phyloP scores from a whole-genome alignment of 2,329 filamentous ascomycete species.

The Dactylonectria estremocensis region DNA sequence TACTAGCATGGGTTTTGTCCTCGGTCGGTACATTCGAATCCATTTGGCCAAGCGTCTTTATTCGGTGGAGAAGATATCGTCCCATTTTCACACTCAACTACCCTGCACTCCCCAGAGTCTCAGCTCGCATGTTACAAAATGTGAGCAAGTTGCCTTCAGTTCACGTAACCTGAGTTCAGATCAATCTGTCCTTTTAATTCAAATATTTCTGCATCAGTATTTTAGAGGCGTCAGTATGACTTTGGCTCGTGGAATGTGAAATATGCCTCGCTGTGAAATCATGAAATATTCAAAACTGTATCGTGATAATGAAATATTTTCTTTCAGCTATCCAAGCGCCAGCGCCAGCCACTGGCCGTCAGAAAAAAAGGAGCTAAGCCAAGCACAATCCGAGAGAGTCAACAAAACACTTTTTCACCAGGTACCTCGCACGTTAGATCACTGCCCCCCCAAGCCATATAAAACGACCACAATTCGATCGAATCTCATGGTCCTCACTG shows the following conservation, averaged over 20 bases:
- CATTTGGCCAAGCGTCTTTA: slow-evolving; percentile 30
- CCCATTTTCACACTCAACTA: slow-evolving; percentile 13
- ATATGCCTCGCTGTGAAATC: no score
- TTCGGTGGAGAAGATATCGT: slow-evolving; percentile 18
- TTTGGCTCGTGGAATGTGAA: neutral
- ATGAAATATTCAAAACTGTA: no score
- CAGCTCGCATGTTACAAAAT: neutral
- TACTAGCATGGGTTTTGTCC: neutral
- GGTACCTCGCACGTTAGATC: no score
- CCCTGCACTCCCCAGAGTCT: slow-evolving; percentile 8
- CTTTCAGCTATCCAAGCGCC: no score
- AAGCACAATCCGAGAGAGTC: no score
- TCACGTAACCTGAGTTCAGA: neutral
- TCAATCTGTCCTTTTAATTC: neutral
- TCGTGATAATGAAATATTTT: no score
- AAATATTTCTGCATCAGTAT: neutral
- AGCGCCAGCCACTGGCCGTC: no score
- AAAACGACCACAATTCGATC: no score
- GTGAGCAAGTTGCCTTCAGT: neutral
- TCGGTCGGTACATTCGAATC: slow-evolving; percentile 20
- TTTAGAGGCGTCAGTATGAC: neutral
- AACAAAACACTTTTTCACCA: no score
- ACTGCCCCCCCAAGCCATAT: no score
- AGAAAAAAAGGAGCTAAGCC: no score
- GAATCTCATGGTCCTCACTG: neutral